These are phyloP conservation scores for Rubia peregrina DNA, from an alignment of 305 asterid genomes.

Conservation along the genomic window DNA sequence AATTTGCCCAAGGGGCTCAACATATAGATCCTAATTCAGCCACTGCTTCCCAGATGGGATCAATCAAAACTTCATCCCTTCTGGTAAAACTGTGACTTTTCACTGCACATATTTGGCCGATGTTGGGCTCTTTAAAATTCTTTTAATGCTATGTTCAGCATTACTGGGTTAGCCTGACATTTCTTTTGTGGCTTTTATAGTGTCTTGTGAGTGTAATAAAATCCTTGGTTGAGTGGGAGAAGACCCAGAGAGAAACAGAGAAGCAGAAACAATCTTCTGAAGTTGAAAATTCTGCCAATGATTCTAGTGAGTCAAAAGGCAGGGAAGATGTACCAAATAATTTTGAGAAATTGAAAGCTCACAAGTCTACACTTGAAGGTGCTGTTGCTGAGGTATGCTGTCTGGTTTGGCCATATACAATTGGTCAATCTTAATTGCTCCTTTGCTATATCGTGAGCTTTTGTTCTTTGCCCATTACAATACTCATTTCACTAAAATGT, in stretches of 20 bases:
- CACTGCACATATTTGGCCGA: slow-evolving; percentile 16
- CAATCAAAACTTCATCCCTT: slow-evolving; percentile 77
- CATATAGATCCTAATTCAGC: slow-evolving; percentile 72
- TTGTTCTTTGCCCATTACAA: slow-evolving; percentile 15
- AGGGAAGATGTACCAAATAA: slow-evolving; percentile 73
- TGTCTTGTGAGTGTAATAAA: slow-evolving; percentile 85
- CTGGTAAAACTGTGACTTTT: slow-evolving; percentile 51
- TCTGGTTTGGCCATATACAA: neutral
- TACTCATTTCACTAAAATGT: slow-evolving; percentile 25
- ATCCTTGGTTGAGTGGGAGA: slow-evolving; percentile 92
- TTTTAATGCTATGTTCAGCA: slow-evolving; percentile 17
- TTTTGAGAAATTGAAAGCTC: slow-evolving; percentile 98
- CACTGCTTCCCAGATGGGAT: slow-evolving; percentile 74
- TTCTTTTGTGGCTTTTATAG: slow-evolving; percentile 35
- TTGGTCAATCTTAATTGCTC: slow-evolving; percentile 1
- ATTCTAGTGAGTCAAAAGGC: slow-evolving; percentile 45
- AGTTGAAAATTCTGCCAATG: slow-evolving; percentile 50
- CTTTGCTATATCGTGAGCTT: slow-evolving; percentile 1
- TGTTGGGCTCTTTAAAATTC: neutral
- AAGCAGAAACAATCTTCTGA: slow-evolving; percentile 48
- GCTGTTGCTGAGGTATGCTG: slow-evolving; percentile 77
- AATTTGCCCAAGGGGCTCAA: slow-evolving; percentile 91
- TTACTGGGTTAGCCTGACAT: slow-evolving; percentile 19
- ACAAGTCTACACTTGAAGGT: slow-evolving; percentile 93
- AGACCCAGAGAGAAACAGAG: slow-evolving; percentile 56